Evolutionary conservation across 208 protist genomes (phyloP).

Genomic region (Trypanosoma avium): DNA sequence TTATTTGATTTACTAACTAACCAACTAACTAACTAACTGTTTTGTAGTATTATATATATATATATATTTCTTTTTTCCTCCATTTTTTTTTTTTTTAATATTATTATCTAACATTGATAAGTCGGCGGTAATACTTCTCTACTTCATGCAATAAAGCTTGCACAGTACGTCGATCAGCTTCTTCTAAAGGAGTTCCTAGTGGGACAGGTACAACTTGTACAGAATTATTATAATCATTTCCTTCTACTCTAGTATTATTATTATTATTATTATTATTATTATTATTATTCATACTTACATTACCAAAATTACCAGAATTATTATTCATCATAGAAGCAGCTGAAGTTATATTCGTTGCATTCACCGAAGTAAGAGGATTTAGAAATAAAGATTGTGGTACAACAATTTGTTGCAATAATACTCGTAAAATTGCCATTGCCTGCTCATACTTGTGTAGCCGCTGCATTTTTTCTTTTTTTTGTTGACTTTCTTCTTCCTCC

Average conservation of each 20-base stretch:
- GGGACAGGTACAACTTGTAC: constrained; percentile 34
- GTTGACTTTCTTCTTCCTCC: constrained; percentile 10
- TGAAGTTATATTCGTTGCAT: no score
- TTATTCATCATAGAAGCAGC: no score
- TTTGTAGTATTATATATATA: neutral
- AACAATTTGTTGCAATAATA: constrained; percentile 53
- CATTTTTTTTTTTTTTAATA: neutral
- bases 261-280: no score
- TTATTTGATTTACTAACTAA: neutral
- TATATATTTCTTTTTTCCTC: constrained; percentile 2
- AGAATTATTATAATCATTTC: constrained; percentile 21
- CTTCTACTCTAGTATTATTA: neutral
- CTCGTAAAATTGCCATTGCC: constrained; percentile 47
- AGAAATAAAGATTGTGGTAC: constrained; percentile 20
- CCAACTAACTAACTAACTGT: no score
- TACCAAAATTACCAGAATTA: no score
- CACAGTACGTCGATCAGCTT: constrained; percentile 25
- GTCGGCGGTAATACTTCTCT: constrained; percentile 21
- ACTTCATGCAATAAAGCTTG: constrained; percentile 27
- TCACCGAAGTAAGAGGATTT: neutral
- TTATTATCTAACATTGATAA: constrained; percentile 9
- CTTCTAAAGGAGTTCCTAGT: constrained; percentile 17
- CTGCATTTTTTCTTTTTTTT: neutral
- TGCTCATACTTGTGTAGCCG: constrained; percentile 20
- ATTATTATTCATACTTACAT: no score